These are phyloP conservation scores for Cyphellophora attinorum DNA, from an alignment of 2,329 filamentous ascomycete genomes.

Conservation along the genomic window DNA sequence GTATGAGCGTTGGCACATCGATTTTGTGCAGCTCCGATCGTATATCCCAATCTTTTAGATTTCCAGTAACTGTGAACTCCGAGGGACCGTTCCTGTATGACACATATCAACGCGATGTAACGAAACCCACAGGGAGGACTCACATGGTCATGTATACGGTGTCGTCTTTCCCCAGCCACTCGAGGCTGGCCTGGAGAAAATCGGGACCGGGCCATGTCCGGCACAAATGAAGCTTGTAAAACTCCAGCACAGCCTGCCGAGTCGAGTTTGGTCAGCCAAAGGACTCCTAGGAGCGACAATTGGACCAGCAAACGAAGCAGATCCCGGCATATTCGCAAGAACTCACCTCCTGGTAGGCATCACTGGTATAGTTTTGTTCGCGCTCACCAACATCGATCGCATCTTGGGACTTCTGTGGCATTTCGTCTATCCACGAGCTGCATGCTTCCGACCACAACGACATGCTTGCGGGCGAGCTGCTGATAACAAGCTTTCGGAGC, in stretches of 20 bases:
- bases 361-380: slow-evolving; percentile 14
- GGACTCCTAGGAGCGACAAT: not conserved
- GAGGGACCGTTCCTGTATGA: slow-evolving; percentile 25
- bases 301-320: too few species aligned
- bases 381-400: slow-evolving; percentile 12
- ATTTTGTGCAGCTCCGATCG: slow-evolving; percentile 27
- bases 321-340: too few species aligned
- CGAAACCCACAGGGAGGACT: not conserved
- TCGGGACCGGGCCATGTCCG: slow-evolving; percentile 25
- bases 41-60: slow-evolving; percentile 30
- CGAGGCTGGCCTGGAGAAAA: slow-evolving; percentile 15
- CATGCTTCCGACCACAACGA: slow-evolving; percentile 16
- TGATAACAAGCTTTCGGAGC: slow-evolving; percentile 29
- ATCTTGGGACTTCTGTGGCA: slow-evolving; percentile 14
- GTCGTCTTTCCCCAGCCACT: slow-evolving; percentile 18
- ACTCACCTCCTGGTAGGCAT: slow-evolving; percentile 18
- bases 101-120: slow-evolving; percentile 2
- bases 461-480: slow-evolving; percentile 22
- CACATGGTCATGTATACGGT: slow-evolving; percentile 22
- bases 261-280: not conserved
- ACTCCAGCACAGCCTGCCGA: slow-evolving; percentile 18
- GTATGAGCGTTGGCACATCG: slow-evolving; percentile 28
- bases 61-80: slow-evolving; percentile 30
- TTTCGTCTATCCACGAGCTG: slow-evolving; percentile 18
- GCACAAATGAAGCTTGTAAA: slow-evolving; percentile 22